Percentiles rank a stretch among this genome's conserved stretches.
Conservation (phyloP, 192 early-diverging fungal genomes). For the Thoreauomyces humboldtii region DNA sequence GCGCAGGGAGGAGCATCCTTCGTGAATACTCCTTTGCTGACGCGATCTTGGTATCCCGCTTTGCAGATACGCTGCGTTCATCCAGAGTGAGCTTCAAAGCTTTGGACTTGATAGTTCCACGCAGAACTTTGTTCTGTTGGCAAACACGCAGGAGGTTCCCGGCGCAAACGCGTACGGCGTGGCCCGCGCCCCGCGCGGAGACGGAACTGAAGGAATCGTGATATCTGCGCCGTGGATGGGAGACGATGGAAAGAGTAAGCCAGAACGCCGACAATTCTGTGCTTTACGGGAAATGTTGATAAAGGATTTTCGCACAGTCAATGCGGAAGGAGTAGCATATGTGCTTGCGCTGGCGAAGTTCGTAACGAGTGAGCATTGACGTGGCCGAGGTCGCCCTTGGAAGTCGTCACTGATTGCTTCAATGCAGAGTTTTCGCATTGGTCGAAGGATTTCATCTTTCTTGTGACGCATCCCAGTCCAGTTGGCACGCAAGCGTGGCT, state of each 20-base stretch:
- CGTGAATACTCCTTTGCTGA: neutral
- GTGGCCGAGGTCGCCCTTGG: neutral
- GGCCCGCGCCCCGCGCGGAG: conserved; percentile 73
- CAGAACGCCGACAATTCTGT: conserved; percentile 40
- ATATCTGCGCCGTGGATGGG: conserved; percentile 80
- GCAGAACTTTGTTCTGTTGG: conserved; percentile 46
- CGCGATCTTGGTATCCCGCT: neutral
- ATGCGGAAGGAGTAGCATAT: conserved; percentile 39
- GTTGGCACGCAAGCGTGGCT: conserved; percentile 83
- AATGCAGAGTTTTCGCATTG: conserved; percentile 63
- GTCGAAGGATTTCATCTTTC: conserved; percentile 89
- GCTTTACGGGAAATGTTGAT: conserved; percentile 55
- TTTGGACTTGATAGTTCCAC: conserved; percentile 51
- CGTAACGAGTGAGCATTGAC: conserved; percentile 31
- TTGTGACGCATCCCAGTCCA: conserved; percentile 76
- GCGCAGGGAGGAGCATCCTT: too few relatives aligned
- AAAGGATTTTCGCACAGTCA: conserved; percentile 35
- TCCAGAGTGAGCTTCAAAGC: conserved; percentile 45
- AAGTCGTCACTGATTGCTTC: neutral
- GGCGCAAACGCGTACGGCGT: conserved; percentile 82
- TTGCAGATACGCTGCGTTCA: conserved; percentile 39
- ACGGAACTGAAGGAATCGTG: conserved; percentile 86
- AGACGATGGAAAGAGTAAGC: conserved; percentile 51
- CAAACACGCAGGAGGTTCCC: conserved; percentile 26
- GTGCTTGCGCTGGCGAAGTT: conserved; percentile 45